These are phyloP conservation scores for Colletotrichum sansevieriae DNA, from an alignment of 2,329 filamentous ascomycete species.

Conservation along the genomic window DNA sequence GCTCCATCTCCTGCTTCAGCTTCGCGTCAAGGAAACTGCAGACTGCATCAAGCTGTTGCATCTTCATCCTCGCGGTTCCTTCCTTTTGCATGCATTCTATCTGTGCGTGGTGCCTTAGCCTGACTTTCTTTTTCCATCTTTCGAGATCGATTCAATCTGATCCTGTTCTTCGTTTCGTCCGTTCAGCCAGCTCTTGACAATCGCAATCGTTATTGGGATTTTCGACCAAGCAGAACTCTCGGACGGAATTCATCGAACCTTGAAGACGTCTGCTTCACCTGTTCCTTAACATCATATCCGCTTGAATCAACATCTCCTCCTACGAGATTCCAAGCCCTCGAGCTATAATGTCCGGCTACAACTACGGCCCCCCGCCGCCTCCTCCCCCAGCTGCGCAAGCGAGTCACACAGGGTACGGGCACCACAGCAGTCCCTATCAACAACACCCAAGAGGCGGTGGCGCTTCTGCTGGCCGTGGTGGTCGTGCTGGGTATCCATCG, in stretches of 20 bases:
- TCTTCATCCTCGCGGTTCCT: constrained; percentile 4
- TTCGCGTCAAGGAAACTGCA: constrained; percentile 33
- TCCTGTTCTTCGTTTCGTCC: neutral
- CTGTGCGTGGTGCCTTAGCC: neutral
- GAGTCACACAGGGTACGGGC: constrained; percentile 54
- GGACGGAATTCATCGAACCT: neutral
- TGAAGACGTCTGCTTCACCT: neutral
- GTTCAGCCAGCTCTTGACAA: neutral
- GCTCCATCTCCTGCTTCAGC: constrained; percentile 33
- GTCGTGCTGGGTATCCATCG: constrained; percentile 56
- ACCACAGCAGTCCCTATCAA: constrained; percentile 54
- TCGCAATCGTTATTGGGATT: neutral
- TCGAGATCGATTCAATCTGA: neutral
- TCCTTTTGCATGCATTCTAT: constrained; percentile 15
- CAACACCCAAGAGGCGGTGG: constrained; percentile 53
- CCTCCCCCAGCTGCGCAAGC: constrained; percentile 53
- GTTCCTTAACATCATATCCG: neutral
- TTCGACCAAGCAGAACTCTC: neutral
- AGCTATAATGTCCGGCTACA: constrained; percentile 61
- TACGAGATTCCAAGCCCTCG: neutral
- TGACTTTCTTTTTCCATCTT: neutral
- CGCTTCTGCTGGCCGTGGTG: constrained; percentile 51
- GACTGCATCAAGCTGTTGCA: constrained; percentile 20
- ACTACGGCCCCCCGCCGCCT: constrained; percentile 67
- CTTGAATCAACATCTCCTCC: too few relatives aligned